A percentile compares a stretch with the other conserved stretches of the same genome.
Conservation (phyloP, 2,329 filamentous ascomycete species). For the Kalaharituber pfeilii region DNA sequence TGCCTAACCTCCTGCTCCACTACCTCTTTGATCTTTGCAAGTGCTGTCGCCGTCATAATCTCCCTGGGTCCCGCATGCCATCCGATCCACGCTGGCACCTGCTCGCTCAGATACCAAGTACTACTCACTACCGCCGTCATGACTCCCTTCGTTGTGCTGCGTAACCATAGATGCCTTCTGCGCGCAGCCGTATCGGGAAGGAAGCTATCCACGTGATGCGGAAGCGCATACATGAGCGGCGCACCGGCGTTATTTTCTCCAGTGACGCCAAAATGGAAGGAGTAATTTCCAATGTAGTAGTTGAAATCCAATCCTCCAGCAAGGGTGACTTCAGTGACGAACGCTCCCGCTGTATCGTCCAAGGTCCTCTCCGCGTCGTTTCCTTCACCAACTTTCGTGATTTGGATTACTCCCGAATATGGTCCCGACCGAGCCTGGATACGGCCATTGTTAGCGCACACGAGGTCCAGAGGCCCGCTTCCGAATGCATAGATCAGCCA, state of each 20-base stretch:
- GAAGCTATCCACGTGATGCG: conserved; percentile 68
- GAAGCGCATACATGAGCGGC: conserved; percentile 70
- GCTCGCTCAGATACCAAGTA: conserved; percentile 61
- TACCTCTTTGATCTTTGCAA: not conserved
- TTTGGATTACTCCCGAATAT: conserved; percentile 64
- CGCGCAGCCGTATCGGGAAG: conserved; percentile 36
- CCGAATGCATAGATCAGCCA: conserved; percentile 62
- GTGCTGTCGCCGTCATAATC: not conserved
- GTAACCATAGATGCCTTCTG: conserved; percentile 41
- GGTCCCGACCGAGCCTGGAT: conserved; percentile 47
- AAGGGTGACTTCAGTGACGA: conserved; percentile 46
- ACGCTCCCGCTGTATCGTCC: conserved; percentile 59
- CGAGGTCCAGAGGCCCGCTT: conserved; percentile 40
- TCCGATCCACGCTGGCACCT: conserved; percentile 52
- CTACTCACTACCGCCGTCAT: conserved; percentile 55
- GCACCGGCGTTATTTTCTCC: too few species aligned
- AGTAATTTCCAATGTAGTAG: conserved; percentile 57
- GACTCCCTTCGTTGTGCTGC: conserved; percentile 69
- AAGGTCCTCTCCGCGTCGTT: conserved; percentile 47
- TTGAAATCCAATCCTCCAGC: conserved; percentile 38
- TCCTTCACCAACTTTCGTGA: conserved; percentile 48
- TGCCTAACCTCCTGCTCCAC: conserved; percentile 46
- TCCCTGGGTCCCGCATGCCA: conserved; percentile 26
- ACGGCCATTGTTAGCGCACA: conserved; percentile 44
- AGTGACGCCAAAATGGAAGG: conserved; percentile 48